Evolutionary conservation across 805 yeast species (phyloP), one percentile per base, ranked within the genome.

Genomic region (Ogataea saltuana): DNA sequence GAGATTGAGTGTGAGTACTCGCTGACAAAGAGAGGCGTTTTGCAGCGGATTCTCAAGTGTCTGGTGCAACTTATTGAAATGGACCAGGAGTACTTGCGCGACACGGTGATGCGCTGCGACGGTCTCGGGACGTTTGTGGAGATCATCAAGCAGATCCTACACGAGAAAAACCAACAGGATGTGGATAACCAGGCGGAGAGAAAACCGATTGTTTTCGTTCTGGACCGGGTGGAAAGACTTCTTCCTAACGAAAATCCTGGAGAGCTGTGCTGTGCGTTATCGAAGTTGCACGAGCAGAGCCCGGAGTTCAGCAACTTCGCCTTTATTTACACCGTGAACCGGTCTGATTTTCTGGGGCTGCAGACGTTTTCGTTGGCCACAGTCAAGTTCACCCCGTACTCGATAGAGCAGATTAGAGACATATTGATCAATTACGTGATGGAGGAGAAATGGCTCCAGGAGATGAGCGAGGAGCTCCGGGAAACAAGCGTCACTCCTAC

Each of bases 1-100:
- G 47, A 64, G 6, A 52, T 77, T 11, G 59, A 67, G 10, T 75
- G 81, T 53, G 78, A 75, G 39, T 75, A 68, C 47, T 65, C 72
- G 39, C 55, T 76, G 20, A 65, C 74, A 5, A 59, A 61, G 29
- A 67, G 67, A 43, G 56, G 68, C 8, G 60, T 77, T 1, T 59
- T 76, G 9, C 76, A 70, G 41, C 56, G 66, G 36, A 65, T 77
- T 30, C 54, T 74, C 20, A 66, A 62, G 42, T 41, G 55, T 3
- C 56, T 71, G 3, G 49, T 61, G 7, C n/a, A 30, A 1, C 8
- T 42, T 10, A 31, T 48, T 7, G 29, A 35, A 2, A 9, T 50
- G 33, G 41, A 43, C 8, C 32, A 32, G 20, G 46, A 45, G 7
- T 20, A 41, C 10, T 22, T 48, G 17, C 19, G 41, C 1, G 46